phyloP scores from a whole-genome alignment of 2,329 filamentous ascomycete species.

The Seiridium cupressi region DNA sequence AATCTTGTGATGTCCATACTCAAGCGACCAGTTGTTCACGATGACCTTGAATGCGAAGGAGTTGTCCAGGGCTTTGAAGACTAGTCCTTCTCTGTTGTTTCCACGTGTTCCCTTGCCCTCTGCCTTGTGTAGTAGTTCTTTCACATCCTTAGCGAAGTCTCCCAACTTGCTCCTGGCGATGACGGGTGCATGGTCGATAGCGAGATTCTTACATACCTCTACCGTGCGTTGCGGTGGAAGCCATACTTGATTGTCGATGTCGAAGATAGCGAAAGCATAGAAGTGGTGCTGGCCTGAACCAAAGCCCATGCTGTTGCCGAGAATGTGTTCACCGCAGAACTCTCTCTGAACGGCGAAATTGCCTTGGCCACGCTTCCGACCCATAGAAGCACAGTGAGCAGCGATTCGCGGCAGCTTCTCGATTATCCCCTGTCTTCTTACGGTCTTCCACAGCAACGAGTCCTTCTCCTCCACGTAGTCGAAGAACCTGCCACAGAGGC shows the following conservation, averaged over 20 bases:
- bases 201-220: slow-evolving; percentile 8
- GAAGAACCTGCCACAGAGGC: slow-evolving; percentile 16
- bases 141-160: slow-evolving; percentile 11
- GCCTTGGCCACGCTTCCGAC: neutral
- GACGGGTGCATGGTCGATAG: slow-evolving; percentile 14
- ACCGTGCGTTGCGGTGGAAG: neutral
- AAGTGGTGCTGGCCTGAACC: slow-evolving; percentile 16
- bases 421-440: slow-evolving; percentile 18
- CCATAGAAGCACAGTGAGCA: slow-evolving; percentile 3
- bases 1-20: slow-evolving; percentile 14
- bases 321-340: slow-evolving; percentile 22
- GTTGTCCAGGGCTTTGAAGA: slow-evolving; percentile 23
- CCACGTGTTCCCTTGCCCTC: slow-evolving; percentile 22
- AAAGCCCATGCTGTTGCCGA: slow-evolving; percentile 25
- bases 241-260: slow-evolving; percentile 14
- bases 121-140: slow-evolving; percentile 23
- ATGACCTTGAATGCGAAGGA: slow-evolving; percentile 26
- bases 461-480: slow-evolving; percentile 16
- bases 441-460: slow-evolving; percentile 21
- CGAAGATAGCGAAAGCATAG: slow-evolving; percentile 19
- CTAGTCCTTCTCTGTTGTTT: slow-evolving; percentile 24
- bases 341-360: slow-evolving; percentile 29
- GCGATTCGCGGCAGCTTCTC: slow-evolving; percentile 15
- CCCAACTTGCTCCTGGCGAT: slow-evolving; percentile 5
- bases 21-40: slow-evolving; percentile 26